phyloP scores from a whole-genome alignment of 2,329 filamentous ascomycete genomes.

The Neofusicoccum laricinum region DNA sequence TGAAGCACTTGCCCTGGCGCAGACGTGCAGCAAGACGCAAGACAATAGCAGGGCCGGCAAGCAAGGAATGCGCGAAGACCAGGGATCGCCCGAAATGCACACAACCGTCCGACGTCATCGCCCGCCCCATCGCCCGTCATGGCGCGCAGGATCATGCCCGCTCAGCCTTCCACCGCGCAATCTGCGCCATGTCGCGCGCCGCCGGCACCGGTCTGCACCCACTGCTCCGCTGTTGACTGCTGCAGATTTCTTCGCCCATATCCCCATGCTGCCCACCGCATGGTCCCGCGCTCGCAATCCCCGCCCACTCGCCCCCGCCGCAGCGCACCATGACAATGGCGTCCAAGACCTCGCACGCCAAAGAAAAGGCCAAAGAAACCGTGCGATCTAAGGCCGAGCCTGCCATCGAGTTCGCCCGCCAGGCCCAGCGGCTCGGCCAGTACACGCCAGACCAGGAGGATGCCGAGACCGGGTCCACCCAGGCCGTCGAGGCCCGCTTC shows the following conservation, averaged over 20 bases:
- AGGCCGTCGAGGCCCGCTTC: conserved; percentile 60
- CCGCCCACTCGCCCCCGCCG: background rate
- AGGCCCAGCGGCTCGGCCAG: conserved; percentile 51
- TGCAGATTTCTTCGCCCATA: background rate
- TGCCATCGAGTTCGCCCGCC: conserved; percentile 58
- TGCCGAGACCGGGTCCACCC: conserved; percentile 45
- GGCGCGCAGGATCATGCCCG: background rate
- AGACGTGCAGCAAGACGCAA: too few relatives aligned
- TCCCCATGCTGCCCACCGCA: background rate
- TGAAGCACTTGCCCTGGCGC: background rate
- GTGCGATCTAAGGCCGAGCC: conserved; percentile 30
- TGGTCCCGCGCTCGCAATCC: too few relatives aligned
- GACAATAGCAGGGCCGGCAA: too few relatives aligned
- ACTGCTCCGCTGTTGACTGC: background rate
- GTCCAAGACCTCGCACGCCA: background rate
- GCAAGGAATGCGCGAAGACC: background rate
- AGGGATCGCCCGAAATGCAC: background rate
- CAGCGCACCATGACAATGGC: background rate
- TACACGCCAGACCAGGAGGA: conserved; percentile 41
- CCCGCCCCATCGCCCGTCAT: background rate
- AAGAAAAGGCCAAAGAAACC: conserved; percentile 19
- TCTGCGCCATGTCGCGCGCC: background rate
- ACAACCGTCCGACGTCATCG: background rate
- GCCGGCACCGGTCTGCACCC: background rate
- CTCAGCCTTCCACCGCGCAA: background rate